phyloP scores from a whole-genome alignment of 2,329 filamentous ascomycete genomes.

The Sporothrix euskadiensis region DNA sequence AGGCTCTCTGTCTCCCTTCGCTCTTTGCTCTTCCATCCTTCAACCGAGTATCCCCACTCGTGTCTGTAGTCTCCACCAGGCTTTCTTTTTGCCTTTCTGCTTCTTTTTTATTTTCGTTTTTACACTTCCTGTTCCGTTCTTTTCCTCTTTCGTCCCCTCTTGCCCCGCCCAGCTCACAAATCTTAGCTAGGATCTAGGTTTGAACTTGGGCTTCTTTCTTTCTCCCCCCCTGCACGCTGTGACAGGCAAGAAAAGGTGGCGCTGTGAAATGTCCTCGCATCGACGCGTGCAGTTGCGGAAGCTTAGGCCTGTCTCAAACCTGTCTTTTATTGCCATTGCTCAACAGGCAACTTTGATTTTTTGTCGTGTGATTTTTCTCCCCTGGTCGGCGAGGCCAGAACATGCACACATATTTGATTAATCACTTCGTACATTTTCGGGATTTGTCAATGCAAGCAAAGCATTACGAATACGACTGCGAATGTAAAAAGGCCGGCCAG shows the following conservation, averaged over 20 bases:
- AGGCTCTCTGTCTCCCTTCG: neutral
- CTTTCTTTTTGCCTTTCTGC: neutral
- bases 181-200: slow-evolving; percentile 22
- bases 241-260: neutral
- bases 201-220: neutral
- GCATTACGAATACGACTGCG: neutral
- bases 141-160: slow-evolving; percentile 8
- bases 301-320: neutral
- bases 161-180: neutral
- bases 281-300: slow-evolving; percentile 6
- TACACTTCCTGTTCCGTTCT: slow-evolving; percentile 8
- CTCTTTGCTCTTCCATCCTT: slow-evolving; percentile 7
- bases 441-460: neutral
- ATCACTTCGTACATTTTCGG: neutral
- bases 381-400: neutral
- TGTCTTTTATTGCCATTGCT: neutral
- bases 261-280: neutral
- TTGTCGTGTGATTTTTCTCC: neutral
- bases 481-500: neutral
- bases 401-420: neutral
- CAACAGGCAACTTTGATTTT: neutral
- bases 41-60: neutral
- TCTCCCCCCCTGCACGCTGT: neutral
- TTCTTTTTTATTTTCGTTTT: slow-evolving; percentile 19
- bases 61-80: neutral